Evolutionary conservation across 2,329 filamentous ascomycete species (phyloP).

Genomic region (Chlorencoelia australis): DNA sequence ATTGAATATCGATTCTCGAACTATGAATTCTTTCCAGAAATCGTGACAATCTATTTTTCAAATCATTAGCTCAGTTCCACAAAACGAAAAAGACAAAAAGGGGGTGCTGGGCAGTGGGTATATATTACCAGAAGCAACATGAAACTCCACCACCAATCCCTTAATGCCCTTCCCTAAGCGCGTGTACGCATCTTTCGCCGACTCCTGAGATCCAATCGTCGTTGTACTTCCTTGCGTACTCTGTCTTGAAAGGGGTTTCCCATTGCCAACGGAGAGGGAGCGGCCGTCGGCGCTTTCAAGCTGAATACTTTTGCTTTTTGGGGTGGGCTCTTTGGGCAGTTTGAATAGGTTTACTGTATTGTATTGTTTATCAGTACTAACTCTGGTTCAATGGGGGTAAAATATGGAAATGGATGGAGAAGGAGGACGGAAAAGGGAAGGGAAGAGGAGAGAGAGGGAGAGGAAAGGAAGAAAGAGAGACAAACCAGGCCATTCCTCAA

Average conservation of each 20-base stretch:
- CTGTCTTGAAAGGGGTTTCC: conserved; percentile 3
- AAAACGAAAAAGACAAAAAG: neutral
- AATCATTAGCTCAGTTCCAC: neutral
- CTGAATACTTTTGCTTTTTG: conserved; percentile 6
- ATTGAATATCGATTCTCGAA: neutral
- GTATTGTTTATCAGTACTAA: no score
- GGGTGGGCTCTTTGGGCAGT: conserved; percentile 10
- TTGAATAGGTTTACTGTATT: conserved; percentile 11
- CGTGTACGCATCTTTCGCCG: conserved; percentile 7
- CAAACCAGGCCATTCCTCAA: conserved; percentile 17
- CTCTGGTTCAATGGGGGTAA: no score
- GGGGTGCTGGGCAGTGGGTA: no score
- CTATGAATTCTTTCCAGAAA: conserved; percentile 12
- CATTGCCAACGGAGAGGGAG: conserved; percentile 6
- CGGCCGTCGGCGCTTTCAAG: conserved; percentile 11
- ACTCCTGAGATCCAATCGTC: conserved; percentile 12
- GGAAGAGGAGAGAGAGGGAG: no score
- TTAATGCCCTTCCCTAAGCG: conserved; percentile 8
- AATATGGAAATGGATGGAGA: no score
- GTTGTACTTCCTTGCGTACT: conserved; percentile 13
- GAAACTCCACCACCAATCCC: conserved; percentile 14
- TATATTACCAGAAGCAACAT: conserved; percentile 10
- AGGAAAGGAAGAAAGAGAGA: neutral
- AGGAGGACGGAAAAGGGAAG: no score
- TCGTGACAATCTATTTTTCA: conserved; percentile 11